phyloP scores from a whole-genome alignment of 306 rosid species.

The Begonia fuchsioides region DNA sequence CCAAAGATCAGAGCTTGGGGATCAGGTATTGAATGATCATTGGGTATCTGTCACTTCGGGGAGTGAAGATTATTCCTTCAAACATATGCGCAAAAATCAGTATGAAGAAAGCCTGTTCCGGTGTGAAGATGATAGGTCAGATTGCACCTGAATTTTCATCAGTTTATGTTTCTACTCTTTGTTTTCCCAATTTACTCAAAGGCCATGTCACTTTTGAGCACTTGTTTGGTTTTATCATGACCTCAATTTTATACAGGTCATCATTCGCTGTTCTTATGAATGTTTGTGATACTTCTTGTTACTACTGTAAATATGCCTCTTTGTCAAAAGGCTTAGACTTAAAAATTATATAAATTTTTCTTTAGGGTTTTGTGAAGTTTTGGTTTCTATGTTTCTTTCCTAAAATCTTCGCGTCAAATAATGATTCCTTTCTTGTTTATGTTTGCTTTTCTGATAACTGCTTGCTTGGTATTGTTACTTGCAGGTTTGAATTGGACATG shows the following conservation, averaged over 20 bases:
- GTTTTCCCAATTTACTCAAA: conserved; percentile 4
- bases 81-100: conserved; percentile 99
- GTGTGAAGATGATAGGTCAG: conserved; percentile 98
- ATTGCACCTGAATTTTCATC: conserved; percentile 12
- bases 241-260: not conserved
- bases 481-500: conserved; percentile 98
- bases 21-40: conserved; percentile 74
- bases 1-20: conserved; percentile 76
- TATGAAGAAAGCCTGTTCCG: conserved; percentile 98
- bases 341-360: no score
- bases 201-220: not conserved
- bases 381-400: no score
- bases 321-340: not conserved
- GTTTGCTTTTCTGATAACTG: conserved; percentile 6
- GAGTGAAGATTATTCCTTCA: conserved; percentile 97
- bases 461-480: conserved; percentile 17
- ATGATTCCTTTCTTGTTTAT: not conserved
- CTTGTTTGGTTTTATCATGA: not conserved
- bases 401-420: not conserved
- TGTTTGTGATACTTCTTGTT: not conserved
- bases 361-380: no score
- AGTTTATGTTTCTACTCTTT: conserved; percentile 1
- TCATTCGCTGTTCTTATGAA: not conserved
- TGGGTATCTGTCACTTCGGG: conserved; percentile 99
- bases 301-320: not conserved